These are phyloP conservation scores for Scheffersomyces insectosa DNA, from an alignment of 1,139 yeast species.

Conservation along the genomic window DNA sequence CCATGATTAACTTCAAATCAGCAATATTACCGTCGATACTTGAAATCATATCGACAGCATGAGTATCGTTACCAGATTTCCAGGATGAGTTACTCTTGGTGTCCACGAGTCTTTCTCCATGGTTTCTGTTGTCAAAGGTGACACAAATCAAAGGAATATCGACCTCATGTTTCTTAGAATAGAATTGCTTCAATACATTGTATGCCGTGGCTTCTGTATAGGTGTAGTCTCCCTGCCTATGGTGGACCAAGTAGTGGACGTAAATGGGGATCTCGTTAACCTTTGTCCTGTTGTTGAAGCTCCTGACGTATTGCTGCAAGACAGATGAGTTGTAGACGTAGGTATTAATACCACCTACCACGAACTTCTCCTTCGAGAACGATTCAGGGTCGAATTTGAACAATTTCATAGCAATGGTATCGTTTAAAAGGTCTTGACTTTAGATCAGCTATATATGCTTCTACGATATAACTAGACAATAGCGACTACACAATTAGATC, in stretches of 20 bases:
- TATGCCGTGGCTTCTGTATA: conserved; percentile 35
- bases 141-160: conserved; percentile 44
- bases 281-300: conserved; percentile 6
- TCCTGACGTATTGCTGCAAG: conserved; percentile 26
- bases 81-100: conserved; percentile 40
- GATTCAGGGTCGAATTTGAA: conserved; percentile 22
- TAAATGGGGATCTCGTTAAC: conserved; percentile 31
- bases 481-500: too few relatives aligned
- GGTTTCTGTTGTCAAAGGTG: conserved; percentile 62
- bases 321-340: conserved; percentile 34
- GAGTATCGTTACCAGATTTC: conserved; percentile 49
- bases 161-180: conserved; percentile 15
- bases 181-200: conserved; percentile 27
- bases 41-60: conserved; percentile 56
- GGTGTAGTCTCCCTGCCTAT: conserved; percentile 30
- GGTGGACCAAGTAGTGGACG: conserved; percentile 42
- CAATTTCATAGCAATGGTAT: conserved; percentile 8
- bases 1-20: conserved; percentile 50
- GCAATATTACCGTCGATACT: conserved; percentile 50
- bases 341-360: conserved; percentile 36
- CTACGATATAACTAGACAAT: too few relatives aligned
- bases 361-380: conserved; percentile 23
- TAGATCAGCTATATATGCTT: too few relatives aligned
- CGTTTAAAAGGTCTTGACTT: too few relatives aligned
- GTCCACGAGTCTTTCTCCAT: conserved; percentile 51